Percentiles rank a stretch among this genome's conserved stretches.
These are phyloP conservation scores for Dacryopinax primogenitus DNA, from an alignment of 768 basidiomycete species.

Conservation along the genomic window DNA sequence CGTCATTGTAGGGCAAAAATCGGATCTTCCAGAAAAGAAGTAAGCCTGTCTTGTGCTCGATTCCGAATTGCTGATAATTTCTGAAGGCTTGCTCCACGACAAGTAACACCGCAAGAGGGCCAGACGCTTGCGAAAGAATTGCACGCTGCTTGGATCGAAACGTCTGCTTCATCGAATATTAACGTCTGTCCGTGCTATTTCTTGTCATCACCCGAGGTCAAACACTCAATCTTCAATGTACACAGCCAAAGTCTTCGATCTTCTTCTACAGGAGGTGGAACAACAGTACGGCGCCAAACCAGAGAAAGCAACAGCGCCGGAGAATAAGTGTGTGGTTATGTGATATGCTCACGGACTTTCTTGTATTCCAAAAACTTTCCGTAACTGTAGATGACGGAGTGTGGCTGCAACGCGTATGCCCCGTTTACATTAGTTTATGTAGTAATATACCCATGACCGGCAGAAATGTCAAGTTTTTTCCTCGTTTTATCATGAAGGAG, in stretches of 20 bases:
- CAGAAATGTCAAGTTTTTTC: too few species aligned
- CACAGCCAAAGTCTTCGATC: slow-evolving; percentile 75
- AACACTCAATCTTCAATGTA: not conserved
- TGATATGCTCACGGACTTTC: slow-evolving; percentile 24
- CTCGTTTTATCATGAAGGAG: too few species aligned
- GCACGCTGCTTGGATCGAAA: slow-evolving; percentile 73
- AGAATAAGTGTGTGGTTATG: slow-evolving; percentile 41
- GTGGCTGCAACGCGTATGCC: too few species aligned
- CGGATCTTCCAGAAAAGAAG: slow-evolving; percentile 60
- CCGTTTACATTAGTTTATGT: too few species aligned
- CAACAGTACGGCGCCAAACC: slow-evolving; percentile 47
- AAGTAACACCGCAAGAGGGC: slow-evolving; percentile 63
- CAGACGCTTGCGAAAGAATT: slow-evolving; percentile 58
- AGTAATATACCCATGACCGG: too few species aligned
- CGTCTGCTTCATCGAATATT: slow-evolving; percentile 71
- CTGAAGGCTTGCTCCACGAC: slow-evolving; percentile 34
- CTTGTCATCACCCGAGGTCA: too few species aligned
- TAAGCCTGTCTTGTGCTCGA: slow-evolving; percentile 29
- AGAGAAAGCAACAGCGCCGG: slow-evolving; percentile 31
- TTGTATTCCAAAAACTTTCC: too few species aligned
- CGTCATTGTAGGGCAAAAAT: slow-evolving; percentile 88
- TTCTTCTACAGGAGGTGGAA: slow-evolving; percentile 73
- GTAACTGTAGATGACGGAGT: too few species aligned
- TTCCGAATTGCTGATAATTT: slow-evolving; percentile 13
- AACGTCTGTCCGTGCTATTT: slow-evolving; percentile 84